Evolutionary conservation across 2,329 filamentous ascomycete species (phyloP).

Genomic region (Escovopsis weberi): DNA sequence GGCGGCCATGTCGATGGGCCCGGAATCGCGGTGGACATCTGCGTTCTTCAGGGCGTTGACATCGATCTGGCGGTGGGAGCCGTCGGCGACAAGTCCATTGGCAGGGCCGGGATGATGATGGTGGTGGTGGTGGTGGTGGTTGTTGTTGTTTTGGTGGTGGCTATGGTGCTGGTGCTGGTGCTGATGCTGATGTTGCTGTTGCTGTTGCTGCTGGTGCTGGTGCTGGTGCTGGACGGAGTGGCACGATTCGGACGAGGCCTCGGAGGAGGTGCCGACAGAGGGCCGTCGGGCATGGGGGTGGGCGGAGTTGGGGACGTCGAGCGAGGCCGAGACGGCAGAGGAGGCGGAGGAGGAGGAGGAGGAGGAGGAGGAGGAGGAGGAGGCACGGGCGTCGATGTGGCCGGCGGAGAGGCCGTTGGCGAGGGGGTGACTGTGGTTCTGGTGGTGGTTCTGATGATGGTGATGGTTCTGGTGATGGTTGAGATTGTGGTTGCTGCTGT

Average conservation of each 20-base stretch:
- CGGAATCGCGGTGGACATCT: conserved; percentile 54
- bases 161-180: too few species aligned
- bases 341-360: conserved; percentile 16
- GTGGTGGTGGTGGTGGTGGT: conserved; percentile 9
- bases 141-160: conserved; percentile 21
- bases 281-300: conserved; percentile 20
- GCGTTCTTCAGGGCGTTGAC: conserved; percentile 54
- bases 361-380: conserved; percentile 21
- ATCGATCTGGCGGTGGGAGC: conserved; percentile 51
- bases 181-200: conserved; percentile 15
- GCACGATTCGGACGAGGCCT: conserved; percentile 40
- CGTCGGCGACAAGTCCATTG: conserved; percentile 25
- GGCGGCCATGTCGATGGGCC: conserved; percentile 61
- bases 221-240: conserved; percentile 20
- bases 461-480: too few species aligned
- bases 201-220: conserved; percentile 14
- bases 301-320: conserved; percentile 27
- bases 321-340: neutral
- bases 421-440: conserved; percentile 4
- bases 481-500: too few species aligned
- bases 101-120: conserved; percentile 17
- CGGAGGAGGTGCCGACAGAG: conserved; percentile 39
- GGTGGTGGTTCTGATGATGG: too few species aligned
- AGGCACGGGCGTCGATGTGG: conserved; percentile 13
- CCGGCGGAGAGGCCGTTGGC: conserved; percentile 22